Evolutionary conservation across 176 grass and related monocot species (phyloP).

Genomic region (Tillandsia leiboldiana): DNA sequence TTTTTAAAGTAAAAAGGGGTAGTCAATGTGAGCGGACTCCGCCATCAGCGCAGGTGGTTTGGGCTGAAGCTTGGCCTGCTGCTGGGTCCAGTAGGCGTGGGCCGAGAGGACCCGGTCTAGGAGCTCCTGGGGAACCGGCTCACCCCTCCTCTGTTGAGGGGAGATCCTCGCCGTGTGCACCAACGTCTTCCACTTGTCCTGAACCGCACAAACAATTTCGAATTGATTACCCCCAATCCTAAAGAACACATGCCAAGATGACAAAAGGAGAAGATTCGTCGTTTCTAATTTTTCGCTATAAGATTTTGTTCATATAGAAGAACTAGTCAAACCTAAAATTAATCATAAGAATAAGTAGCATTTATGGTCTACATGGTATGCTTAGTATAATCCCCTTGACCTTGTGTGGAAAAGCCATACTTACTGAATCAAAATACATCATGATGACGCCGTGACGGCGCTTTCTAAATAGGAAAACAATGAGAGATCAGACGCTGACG

Average conservation of each 20-base stretch:
- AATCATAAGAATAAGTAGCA: background rate
- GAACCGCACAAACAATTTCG: conserved; percentile 2
- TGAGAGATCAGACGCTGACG: no score
- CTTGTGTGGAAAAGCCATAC: no score
- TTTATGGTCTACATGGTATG: no score
- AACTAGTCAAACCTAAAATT: background rate
- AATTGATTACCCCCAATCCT: no score
- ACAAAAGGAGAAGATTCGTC: background rate
- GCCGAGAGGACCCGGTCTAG: conserved; percentile 59
- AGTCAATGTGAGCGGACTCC: background rate
- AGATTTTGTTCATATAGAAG: background rate
- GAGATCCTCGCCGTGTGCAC: conserved; percentile 80
- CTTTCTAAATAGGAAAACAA: no score
- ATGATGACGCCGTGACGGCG: no score
- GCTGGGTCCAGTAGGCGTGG: conserved; percentile 58
- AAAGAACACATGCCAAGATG: background rate
- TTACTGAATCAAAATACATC: no score
- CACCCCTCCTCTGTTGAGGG: conserved; percentile 55
- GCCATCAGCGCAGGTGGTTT: conserved; percentile 14
- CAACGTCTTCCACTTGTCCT: conserved; percentile 90
- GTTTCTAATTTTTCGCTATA: background rate
- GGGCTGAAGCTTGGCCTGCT: conserved; percentile 42
- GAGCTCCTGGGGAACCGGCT: conserved; percentile 63
- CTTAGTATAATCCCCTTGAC: no score
- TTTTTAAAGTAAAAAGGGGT: background rate